phyloP scores from a whole-genome alignment of 257 asterid genomes.

The Solanum habrochaites region DNA sequence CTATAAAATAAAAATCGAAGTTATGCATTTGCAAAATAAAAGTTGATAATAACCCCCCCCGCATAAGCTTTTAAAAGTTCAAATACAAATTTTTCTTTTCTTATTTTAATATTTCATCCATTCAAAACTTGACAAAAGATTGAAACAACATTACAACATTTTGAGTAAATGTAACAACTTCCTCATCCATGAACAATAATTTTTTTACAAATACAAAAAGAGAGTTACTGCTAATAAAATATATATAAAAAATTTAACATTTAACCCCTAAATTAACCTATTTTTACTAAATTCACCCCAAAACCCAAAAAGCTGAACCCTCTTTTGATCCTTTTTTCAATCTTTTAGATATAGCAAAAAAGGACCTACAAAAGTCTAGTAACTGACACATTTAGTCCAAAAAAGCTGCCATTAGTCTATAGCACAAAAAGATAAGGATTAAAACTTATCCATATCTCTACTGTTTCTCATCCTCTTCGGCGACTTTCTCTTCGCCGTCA shows the following conservation, averaged over 20 bases:
- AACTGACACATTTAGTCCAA: not conserved
- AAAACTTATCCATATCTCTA: not conserved
- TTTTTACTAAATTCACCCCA: not conserved
- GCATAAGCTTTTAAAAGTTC: not conserved
- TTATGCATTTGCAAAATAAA: not conserved
- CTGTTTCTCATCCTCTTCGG: not conserved
- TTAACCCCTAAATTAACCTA: not conserved
- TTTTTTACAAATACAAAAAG: not conserved
- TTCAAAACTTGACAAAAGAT: not conserved
- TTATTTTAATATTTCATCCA: not conserved
- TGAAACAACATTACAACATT: not conserved
- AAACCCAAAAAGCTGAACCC: not conserved
- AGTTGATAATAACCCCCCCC: not conserved
- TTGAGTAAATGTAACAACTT: constrained; percentile 6
- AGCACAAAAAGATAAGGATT: not conserved
- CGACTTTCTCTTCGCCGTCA: constrained; percentile 2
- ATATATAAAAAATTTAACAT: not conserved
- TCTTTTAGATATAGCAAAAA: not conserved
- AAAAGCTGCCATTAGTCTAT: not conserved
- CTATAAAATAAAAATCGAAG: not conserved
- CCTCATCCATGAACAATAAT: not conserved
- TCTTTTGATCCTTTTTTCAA: not conserved
- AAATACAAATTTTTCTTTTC: not conserved
- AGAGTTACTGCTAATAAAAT: not conserved
- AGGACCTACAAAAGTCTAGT: not conserved